Base-by-base conservation (phyloP, 2,329 filamentous ascomycete species). In the Sclerotinia glacialis region DNA sequence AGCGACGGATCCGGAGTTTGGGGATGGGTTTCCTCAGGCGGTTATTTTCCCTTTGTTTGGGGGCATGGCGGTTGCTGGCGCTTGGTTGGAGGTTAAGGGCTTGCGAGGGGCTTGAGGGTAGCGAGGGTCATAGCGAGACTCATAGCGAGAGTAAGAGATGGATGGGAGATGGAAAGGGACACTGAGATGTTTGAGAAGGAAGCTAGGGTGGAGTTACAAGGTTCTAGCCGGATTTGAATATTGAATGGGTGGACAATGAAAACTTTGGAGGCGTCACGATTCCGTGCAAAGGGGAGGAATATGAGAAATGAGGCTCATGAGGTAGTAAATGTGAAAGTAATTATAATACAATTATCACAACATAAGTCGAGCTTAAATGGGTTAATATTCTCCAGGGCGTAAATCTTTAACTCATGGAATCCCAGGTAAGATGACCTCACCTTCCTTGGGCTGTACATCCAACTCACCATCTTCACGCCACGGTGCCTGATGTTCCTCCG, bases 1-100 rank as follows among this genome's bases (percentile, higher is more conserved):
- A 44, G 79, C 77, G 65, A 72, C 77, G 23, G 81, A 83, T 76
- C 81, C 80, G 5, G 79, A 83, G 70, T 81, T 82, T 64, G 76
- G 77, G 1, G 76, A 77, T 18, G 75, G 75, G 3, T 72, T 72
- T 52, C 78, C 78, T 8, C 81, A 82, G 74, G 64, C 66, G 28
- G 66, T 64, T 34, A 21, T 67, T 18, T 72, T 71, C 46, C 12
- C 64, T 5, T 60, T 52, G 5, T 58, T 68, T 28, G 63, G n/a
- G 3, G 42, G 61, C 4, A 54, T 56, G 23, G 34, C 55, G 21
- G 69, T 68, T 67, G 2, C 46, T 9, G 68, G 68, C 18, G 68
- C 60, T 52, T 68, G 55, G 49, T 23, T 69, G 8, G 69, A 70
- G 62, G 63, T 40, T 5, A 58, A 54, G 37, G 49, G 37, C 3